Evolutionary conservation across 495 filamentous ascomycete species (phyloP), one percentile per base, ranked within the genome.

Genomic region (Aspergillus indologenus): DNA sequence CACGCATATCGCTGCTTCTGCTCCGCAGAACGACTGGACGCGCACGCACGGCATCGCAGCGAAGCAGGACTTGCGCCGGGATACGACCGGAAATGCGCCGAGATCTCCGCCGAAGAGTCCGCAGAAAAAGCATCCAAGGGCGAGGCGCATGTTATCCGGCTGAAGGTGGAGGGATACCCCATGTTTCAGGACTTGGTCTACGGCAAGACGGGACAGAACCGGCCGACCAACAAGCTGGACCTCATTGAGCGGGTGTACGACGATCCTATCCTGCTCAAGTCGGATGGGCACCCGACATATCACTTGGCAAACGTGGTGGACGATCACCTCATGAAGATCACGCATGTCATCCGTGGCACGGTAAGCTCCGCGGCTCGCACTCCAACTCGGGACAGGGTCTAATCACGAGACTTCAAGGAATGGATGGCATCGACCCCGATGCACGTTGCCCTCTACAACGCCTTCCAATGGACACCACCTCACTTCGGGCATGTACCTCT

Each of bases 231-330:
- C 49, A 77, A 75, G 43, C 60, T 71, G 65, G 66, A 79, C 60
- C 61, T 73, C 14, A 77, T 75, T 53, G 75, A 82, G 34, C 66
- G 72, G 5, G 73, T 81, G 3, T 88, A 81, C 54, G 87, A 90
- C 56, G 90, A 92, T 68, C 91, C 90, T 9, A 86, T 98, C 61
- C 76, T 98, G 46, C 70, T 96, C 24, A 98, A 98, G 72, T 86
- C 85, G 8, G 94, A 98, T 66, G 92, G 92, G 0, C 85, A 87
- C 53, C 94, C 94, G 1, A 98, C 94, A 9, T 98, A 98, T 67
- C 94, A 98, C 70, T 85, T 98, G 54, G 94, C 94, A 4, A 98
- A 97, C 71, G 92, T 98, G 22, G 87, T 98, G 20, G 94, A 98
- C 70, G 94, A 98, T 70, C 90, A 95, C 68, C 74, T 82, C 51